Evolutionary conservation across 2,329 filamentous ascomycete genomes (phyloP).

Genomic region (Neonectria sp.): DNA sequence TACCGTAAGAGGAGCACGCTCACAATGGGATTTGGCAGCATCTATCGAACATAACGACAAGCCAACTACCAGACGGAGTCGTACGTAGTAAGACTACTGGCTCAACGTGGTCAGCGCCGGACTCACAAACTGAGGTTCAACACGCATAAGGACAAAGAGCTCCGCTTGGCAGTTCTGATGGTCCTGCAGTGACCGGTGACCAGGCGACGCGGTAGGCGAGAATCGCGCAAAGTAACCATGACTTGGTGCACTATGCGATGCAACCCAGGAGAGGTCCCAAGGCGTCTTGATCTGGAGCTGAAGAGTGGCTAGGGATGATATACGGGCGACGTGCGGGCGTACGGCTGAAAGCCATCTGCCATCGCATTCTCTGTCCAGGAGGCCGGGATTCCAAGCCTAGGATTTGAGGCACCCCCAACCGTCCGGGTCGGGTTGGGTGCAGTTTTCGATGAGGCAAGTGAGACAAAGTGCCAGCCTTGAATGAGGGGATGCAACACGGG

Average conservation of each 20-base stretch:
- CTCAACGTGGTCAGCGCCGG: neutral
- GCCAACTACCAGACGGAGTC: neutral
- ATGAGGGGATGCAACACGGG: slow-evolving; percentile 22
- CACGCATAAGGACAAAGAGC: neutral
- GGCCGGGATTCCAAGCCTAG: slow-evolving; percentile 10
- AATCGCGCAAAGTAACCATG: slow-evolving; percentile 4
- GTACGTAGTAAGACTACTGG: neutral
- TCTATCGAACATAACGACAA: neutral
- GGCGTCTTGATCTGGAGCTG: slow-evolving; percentile 4
- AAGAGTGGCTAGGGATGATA: neutral
- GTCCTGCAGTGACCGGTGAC: slow-evolving; percentile 3
- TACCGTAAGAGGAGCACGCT: neutral
- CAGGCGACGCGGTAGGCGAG: slow-evolving; percentile 5
- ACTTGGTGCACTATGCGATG: slow-evolving; percentile 8
- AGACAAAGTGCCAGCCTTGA: slow-evolving; percentile 23
- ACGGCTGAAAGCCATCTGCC: neutral
- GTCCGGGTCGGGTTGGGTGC: slow-evolving; percentile 7
- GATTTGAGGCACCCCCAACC: slow-evolving; percentile 10
- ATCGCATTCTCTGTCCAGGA: slow-evolving; percentile 1
- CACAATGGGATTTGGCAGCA: neutral
- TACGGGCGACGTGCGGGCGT: slow-evolving; percentile 9
- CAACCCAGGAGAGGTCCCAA: slow-evolving; percentile 12
- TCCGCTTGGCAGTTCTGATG: slow-evolving; percentile 4
- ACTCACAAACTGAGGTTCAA: neutral
- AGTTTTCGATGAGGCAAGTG: slow-evolving; percentile 20